Evolutionary conservation across 805 yeast genomes (phyloP), one percentile per base, ranked within the genome.

Genomic region (Starmerella ratchasimensis): DNA sequence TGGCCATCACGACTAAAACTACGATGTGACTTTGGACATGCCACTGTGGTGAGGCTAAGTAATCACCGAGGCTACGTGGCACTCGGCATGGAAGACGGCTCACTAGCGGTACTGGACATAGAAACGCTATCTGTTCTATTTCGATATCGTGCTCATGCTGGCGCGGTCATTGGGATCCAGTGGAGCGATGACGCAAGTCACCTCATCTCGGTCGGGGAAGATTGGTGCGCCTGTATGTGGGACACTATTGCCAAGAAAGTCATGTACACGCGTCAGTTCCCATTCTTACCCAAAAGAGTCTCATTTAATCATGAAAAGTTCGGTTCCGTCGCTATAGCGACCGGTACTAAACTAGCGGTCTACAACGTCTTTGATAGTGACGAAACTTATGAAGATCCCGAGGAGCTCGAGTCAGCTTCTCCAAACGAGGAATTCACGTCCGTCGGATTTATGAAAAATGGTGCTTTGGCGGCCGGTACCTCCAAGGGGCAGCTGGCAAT

Each of bases 151-250:
- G 16, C 13, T 31, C 49, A 45, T 30, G 33, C 37, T n/a, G 22
- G n/a, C 22, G 31, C 34, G 6, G 14, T 41, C n/a, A 13, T 24
- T 9, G 37, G 28, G 5, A 28, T 41, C 14, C n/a, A 26, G n/a
- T 45, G 49, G 49, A 33, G 45, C 6, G 9, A 3, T n/a, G 39
- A 40, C 23, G 40, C 36, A 14, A 15, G 34, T 7, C n/a, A 14
- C n/a, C 20, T 45, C n/a, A 26, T 41, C 17, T 37, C 42, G 9
- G 38, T 37, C 11, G 43, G 45, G 18, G 18, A 6, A 10, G 49
- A 45, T 32, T 45, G 49, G 49, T 31, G 20, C n/a, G 28, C 34
- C 23, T 35, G 40, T 21, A 23, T 38, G 13, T 45, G 49, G 49
- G 37, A 41, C 27, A 15, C 30, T 20, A 11, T 5, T 3, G 14